These are phyloP conservation scores for Phlebiopsis gigantea DNA, from an alignment of 768 basidiomycete species.

Conservation along the genomic window DNA sequence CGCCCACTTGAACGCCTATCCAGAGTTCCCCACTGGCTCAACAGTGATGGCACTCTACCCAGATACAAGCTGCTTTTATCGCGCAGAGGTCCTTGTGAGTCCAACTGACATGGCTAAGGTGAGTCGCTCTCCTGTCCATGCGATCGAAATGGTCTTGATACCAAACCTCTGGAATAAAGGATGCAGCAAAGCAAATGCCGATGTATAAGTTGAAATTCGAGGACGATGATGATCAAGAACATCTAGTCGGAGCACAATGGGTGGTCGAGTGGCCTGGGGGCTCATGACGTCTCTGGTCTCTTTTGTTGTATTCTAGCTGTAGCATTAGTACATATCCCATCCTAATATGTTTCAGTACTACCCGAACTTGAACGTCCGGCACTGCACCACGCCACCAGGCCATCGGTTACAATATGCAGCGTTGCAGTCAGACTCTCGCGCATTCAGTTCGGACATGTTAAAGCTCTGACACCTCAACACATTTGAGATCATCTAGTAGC, in stretches of 20 bases:
- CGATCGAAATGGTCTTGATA: too few relatives aligned
- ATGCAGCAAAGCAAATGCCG: conserved; percentile 29
- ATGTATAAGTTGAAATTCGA: conserved; percentile 82
- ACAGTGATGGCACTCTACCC: conserved; percentile 87
- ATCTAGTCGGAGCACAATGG: conserved; percentile 68
- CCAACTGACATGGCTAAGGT: conserved; percentile 45
- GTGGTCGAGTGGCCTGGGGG: conserved; percentile 76
- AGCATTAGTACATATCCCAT: not conserved
- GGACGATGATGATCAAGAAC: conserved; percentile 83
- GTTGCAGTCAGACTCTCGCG: too few relatives aligned
- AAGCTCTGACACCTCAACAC: too few relatives aligned
- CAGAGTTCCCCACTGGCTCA: conserved; percentile 63
- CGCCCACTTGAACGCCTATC: conserved; percentile 64
- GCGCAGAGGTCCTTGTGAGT: conserved; percentile 74
- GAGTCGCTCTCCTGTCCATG: conserved; percentile 18
- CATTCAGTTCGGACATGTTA: too few relatives aligned
- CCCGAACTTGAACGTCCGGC: too few relatives aligned
- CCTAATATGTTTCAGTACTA: too few relatives aligned
- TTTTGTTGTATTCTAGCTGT: not conserved
- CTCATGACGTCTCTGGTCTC: not conserved
- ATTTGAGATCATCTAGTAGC: too few relatives aligned
- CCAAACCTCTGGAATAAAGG: conserved; percentile 9
- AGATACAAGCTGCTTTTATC: conserved; percentile 88
- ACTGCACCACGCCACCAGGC: too few relatives aligned
- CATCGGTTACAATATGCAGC: too few relatives aligned